phyloP scores from a whole-genome alignment of 1,139 yeast genomes.

The Kodamaea fungicola region DNA sequence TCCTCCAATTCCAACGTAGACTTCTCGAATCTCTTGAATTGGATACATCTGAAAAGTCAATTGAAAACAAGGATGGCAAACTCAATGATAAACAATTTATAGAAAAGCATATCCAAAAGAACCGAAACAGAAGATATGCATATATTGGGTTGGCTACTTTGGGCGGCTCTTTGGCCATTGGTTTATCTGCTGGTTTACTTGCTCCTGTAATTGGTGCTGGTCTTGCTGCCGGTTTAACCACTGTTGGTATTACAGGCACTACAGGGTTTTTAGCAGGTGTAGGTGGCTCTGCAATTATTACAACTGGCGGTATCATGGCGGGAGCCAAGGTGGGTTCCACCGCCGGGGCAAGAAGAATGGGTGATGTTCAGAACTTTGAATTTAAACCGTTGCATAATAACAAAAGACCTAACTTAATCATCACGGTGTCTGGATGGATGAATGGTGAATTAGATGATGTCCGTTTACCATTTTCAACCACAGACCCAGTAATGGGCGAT shows the following conservation, averaged over 20 bases:
- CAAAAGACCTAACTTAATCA: conserved; percentile 77
- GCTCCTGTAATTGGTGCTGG: conserved; percentile 99
- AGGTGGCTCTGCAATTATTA: conserved; percentile 93
- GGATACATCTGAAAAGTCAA: conserved; percentile 58
- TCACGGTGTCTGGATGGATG: conserved; percentile 99
- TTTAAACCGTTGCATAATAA: conserved; percentile 89
- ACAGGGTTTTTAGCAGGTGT: conserved; percentile 91
- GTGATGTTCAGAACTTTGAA: conserved; percentile 91
- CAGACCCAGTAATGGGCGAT: conserved; percentile 98
- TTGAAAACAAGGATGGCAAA: conserved; percentile 60
- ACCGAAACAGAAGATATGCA: conserved; percentile 66
- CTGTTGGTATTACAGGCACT: conserved; percentile 92
- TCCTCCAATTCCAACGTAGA: conserved; percentile 85
- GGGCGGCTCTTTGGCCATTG: conserved; percentile 95
- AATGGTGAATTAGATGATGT: conserved; percentile 94
- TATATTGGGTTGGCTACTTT: conserved; percentile 93
- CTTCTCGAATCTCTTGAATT: conserved; percentile 87
- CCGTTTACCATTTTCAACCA: conserved; percentile 90
- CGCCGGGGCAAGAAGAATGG: conserved; percentile 85
- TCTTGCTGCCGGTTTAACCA: conserved; percentile 92
- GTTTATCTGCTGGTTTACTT: conserved; percentile 88
- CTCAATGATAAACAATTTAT: conserved; percentile 74
- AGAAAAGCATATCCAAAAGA: conserved; percentile 63
- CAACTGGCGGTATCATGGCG: conserved; percentile 85
- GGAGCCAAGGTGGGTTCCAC: conserved; percentile 87